phyloP scores from a whole-genome alignment of 441 rosid genomes.

The Bocquillonia castaneifolia region DNA sequence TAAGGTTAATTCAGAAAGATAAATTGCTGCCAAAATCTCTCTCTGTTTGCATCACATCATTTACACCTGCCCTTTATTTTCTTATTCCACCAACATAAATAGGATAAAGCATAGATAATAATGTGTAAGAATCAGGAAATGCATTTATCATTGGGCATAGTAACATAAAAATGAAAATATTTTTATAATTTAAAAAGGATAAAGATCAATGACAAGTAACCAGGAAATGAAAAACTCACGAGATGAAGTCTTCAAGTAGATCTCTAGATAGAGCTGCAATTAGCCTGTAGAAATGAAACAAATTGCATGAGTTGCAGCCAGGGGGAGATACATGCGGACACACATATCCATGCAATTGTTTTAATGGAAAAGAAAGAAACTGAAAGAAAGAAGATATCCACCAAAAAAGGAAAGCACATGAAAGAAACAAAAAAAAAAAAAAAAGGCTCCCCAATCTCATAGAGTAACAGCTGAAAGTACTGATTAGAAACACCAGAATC shows the following conservation, averaged over 20 bases:
- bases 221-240: slow-evolving; percentile 46
- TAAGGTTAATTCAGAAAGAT: background rate
- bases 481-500: background rate
- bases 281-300: slow-evolving; percentile 50
- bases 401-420: background rate
- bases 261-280: slow-evolving; percentile 86
- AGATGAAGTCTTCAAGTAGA: slow-evolving; percentile 61
- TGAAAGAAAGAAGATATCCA: background rate
- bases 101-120: background rate
- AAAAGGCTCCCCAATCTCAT: background rate
- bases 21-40: background rate
- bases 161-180: no score
- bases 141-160: background rate
- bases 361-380: background rate
- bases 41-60: background rate
- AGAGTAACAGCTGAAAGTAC: background rate
- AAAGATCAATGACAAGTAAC: slow-evolving; percentile 2
- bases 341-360: no score
- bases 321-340: no score
- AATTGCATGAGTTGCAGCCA: background rate
- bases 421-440: no score
- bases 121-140: background rate
- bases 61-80: background rate
- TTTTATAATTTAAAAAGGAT: no score
- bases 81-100: background rate